Evolutionary conservation across 768 basidiomycete species (phyloP), one percentile per base, ranked within the genome.

Genomic region (Mycena venus): DNA sequence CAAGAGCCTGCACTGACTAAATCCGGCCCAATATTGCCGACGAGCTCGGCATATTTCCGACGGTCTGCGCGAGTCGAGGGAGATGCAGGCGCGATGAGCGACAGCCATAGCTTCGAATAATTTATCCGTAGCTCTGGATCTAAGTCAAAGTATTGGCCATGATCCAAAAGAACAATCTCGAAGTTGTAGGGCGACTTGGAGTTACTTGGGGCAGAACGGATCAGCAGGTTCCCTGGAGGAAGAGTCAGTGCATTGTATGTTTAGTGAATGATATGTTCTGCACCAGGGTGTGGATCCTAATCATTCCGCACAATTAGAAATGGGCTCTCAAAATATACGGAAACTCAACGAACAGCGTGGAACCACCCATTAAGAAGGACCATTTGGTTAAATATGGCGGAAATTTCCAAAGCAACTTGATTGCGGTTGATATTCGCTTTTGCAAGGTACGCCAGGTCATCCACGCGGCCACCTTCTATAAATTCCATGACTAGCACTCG

Each of bases 401-500:
- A 92, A 25, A 99, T 88, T 83, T 99, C 97, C 66, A 98, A 85
- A 1, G 96, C 93, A 53, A 99, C 97, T 81, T 93, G 94, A 80
- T 99, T 99, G 65, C 98, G 88, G 83, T 99, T 96, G 74, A 99
- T 99, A 55, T 90, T 88, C 73, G 95, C 88, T 42, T 91, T 86
- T 27, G 94, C 93, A 17, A 99, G 89, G 81, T 96, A 99, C 42
- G 87, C 87, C 65, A 98, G 82, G 81, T 99, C 94, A 80, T 99
- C 97, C 3, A 98, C 93, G 31, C 97, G 89, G 6, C 92, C 94
- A 21, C 98, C 97, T 78, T 94, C 87, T 58, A 96, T 96, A 79
- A 91, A 99, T 80, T 99, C 98, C 98, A 99, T 99, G 62, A 97
- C 89, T 70, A 99, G 86, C 7, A 97, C 93, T 53, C 98, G 87